A percentile compares a stretch with the other conserved stretches of the same genome.
Conservation (phyloP, 2,329 filamentous ascomycete species). For the Phyllosticta citribraziliensis region DNA sequence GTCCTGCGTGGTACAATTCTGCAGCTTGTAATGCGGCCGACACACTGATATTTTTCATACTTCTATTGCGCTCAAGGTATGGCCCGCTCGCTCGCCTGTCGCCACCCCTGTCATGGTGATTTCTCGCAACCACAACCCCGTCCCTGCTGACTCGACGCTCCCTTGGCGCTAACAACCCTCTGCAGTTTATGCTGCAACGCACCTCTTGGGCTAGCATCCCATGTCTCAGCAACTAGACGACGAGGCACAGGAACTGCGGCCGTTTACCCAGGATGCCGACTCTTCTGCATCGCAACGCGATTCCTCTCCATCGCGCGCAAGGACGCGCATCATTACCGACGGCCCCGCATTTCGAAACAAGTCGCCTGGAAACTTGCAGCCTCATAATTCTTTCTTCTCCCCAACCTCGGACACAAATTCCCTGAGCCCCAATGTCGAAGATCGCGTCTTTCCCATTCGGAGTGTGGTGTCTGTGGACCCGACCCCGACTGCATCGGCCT, state of each 20-base stretch:
- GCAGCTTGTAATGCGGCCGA: constrained; percentile 1
- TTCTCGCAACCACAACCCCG: constrained; percentile 1
- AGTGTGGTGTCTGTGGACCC: constrained; percentile 67
- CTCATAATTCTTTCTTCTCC: constrained; percentile 8
- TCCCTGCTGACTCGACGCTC: neutral
- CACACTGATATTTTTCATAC: neutral
- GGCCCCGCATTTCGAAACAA: constrained; percentile 1
- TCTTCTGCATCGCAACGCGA: constrained; percentile 1
- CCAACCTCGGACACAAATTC: constrained; percentile 19
- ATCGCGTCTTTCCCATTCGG: constrained; percentile 71
- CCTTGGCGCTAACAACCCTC: constrained; percentile 1
- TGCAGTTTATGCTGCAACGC: neutral
- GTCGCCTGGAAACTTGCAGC: neutral
- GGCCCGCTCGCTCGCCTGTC: neutral
- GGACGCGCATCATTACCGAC: constrained; percentile 6
- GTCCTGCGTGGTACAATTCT: neutral
- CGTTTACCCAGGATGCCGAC: neutral
- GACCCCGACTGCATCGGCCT: constrained; percentile 27
- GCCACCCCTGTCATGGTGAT: constrained; percentile 6
- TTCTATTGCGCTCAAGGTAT: neutral
- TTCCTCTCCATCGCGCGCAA: neutral
- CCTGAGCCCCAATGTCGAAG: constrained; percentile 33
- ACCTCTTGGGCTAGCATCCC: constrained; percentile 3
- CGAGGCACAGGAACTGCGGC: neutral
- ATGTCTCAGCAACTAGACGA: constrained; percentile 8